Conservation (phyloP, 208 protist genomes). For the Trypanosoma cruzi region DNA sequence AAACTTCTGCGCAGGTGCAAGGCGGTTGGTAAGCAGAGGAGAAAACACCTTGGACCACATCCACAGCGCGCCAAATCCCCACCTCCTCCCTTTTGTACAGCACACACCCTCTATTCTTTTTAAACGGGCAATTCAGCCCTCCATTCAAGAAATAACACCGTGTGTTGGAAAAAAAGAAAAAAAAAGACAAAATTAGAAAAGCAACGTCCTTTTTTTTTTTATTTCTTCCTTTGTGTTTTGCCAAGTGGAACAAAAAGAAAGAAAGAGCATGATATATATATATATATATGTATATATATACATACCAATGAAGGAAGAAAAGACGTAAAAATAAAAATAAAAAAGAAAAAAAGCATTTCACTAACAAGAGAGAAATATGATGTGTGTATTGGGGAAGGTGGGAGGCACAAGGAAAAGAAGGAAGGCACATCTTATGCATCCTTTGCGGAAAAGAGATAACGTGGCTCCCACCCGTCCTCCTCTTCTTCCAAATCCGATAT, state of each 20-base stretch:
- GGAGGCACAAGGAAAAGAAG: background rate
- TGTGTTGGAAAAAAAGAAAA: constrained; percentile 4
- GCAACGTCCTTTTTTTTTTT: background rate
- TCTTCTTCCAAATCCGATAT: background rate
- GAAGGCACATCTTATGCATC: constrained; percentile 1
- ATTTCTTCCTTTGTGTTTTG: too few species aligned
- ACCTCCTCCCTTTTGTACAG: background rate
- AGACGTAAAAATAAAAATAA: background rate
- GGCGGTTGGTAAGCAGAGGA: constrained; percentile 47
- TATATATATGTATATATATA: too few species aligned
- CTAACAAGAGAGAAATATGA: background rate
- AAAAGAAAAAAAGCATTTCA: constrained; percentile 1
- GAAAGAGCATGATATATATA: background rate
- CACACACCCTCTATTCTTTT: background rate
- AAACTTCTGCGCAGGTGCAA: constrained; percentile 73
- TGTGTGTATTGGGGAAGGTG: background rate
- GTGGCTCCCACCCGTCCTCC: constrained; percentile 34
- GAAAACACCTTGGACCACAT: constrained; percentile 82
- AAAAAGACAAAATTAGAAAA: background rate
- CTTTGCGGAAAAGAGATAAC: constrained; percentile 31
- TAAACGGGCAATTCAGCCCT: background rate
- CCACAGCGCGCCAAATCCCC: background rate
- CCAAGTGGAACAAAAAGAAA: too few species aligned
- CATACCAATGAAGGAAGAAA: too few species aligned
- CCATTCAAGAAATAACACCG: background rate